Evolutionary conservation across 1,284 basidiomycete species (phyloP), one percentile per base, ranked within the genome.

Genomic region (Cryptococcus neoformans): DNA sequence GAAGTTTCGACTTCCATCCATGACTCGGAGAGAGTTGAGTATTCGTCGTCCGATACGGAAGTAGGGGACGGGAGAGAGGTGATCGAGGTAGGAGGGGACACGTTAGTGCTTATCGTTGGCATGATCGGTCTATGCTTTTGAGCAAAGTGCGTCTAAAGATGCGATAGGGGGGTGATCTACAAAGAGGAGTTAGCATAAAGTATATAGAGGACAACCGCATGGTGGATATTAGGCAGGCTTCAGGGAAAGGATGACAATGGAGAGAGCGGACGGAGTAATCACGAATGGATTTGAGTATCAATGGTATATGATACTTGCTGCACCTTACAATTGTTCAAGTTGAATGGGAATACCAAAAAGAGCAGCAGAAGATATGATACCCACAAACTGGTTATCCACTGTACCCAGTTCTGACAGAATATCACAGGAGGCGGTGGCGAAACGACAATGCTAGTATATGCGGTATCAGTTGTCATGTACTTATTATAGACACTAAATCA

Each of bases 1-100:
- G 88, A 92, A 28, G 48, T 53, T 17, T 54, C 55, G n/a, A 55
- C 46, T 6, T 56, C 56, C 28, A 54, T 51, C 62, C 64, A 69
- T 6, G 54, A 57, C 12, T 53, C 63, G 40, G 65, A 53, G 35
- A 58, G 51, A 1, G 54, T 55, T 17, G 52, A 47, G 37, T 44
- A 37, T 9, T 57, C 55, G 16, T 61, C 54, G 39, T 56, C 54
- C n/a, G 61, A 56, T 2, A 51, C 40, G 9, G 59, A 55, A 4
- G 50, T 34, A 6, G 59, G 59, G 9, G 62, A 60, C n/a, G 49
- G 58, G 56, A 38, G 55, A 49, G 41, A 39, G 16, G 40, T 49
- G 17, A 41, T 17, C 7, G 54, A 49, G 11, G 54, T 38, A 7
- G 54, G n/a, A 28, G 42, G 42, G 14, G 42, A 44, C 3, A 8